A percentile compares a stretch with the other conserved stretches of the same genome.
Evolutionary conservation across 768 basidiomycete genomes (phyloP).

Genomic region (Punctularia strigosozonata): DNA sequence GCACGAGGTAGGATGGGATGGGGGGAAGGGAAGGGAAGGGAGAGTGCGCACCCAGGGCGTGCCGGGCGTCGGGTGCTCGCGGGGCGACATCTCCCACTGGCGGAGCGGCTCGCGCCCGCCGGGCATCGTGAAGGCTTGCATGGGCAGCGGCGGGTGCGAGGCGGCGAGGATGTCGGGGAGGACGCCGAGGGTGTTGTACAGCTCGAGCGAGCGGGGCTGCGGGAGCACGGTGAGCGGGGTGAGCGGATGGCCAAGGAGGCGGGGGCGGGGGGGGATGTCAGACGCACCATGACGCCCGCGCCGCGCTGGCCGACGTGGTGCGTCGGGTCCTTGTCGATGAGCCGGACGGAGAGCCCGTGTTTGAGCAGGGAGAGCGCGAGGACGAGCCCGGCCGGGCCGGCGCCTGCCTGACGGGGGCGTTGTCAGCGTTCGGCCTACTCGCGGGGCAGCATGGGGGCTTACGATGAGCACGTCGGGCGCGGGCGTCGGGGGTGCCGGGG

Average conservation of each 20-base stretch:
- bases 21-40: not conserved
- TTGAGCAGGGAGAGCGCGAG: conserved; percentile 3
- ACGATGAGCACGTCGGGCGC: conserved; percentile 2
- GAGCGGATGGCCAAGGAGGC: not conserved
- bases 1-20: no score
- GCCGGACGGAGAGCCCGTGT: conserved; percentile 6
- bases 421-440: no score
- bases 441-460: not conserved
- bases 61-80: not conserved
- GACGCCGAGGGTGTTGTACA: conserved; percentile 27
- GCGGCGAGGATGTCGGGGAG: conserved; percentile 23
- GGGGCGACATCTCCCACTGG: not conserved
- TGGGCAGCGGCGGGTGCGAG: conserved; percentile 15
- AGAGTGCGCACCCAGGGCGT: not conserved
- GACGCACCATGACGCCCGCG: conserved; percentile 1
- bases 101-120: conserved; percentile 16
- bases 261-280: not conserved
- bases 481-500: no score
- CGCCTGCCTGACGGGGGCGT: conserved; percentile 6
- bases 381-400: conserved; percentile 5
- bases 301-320: conserved; percentile 3
- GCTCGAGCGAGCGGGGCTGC: conserved; percentile 12
- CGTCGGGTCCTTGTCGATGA: conserved; percentile 3
- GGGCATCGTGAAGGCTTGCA: conserved; percentile 24
- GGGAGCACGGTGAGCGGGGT: not conserved